phyloP scores from a whole-genome alignment of 805 yeast genomes.

The Yamadazyma endophytica region DNA sequence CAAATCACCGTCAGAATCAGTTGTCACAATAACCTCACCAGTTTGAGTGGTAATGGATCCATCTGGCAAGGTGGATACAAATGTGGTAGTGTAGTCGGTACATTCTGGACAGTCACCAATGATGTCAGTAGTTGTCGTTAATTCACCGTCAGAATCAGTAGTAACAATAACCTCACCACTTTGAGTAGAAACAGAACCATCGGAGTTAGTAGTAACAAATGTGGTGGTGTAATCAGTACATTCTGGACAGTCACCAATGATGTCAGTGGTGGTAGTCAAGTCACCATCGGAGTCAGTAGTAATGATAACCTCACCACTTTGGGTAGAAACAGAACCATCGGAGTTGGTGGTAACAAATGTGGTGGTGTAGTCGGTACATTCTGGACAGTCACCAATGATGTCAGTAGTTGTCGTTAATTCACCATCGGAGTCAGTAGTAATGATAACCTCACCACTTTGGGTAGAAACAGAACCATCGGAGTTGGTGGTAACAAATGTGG shows the following conservation, averaged over 20 bases:
- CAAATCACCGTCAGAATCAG: conserved; percentile 8
- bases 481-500: conserved; percentile 10
- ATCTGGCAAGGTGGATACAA: conserved; percentile 8
- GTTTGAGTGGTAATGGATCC: conserved; percentile 9
- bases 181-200: conserved; percentile 8
- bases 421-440: conserved; percentile 8
- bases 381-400: neutral
- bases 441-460: conserved; percentile 8
- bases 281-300: conserved; percentile 13
- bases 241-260: conserved; percentile 9
- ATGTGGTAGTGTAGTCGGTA: conserved; percentile 10
- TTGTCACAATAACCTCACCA: conserved; percentile 11
- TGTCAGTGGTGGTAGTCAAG: conserved; percentile 10
- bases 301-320: conserved; percentile 11
- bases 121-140: conserved; percentile 4
- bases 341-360: conserved; percentile 12
- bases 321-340: conserved; percentile 5
- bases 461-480: conserved; percentile 8
- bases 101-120: conserved; percentile 7
- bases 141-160: conserved; percentile 9
- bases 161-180: conserved; percentile 12
- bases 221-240: conserved; percentile 12
- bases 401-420: conserved; percentile 5
- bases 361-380: conserved; percentile 8
- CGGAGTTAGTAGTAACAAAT: conserved; percentile 8